Conservation (phyloP, 345 rosid genomes). For the Aethionema arabicum region DNA sequence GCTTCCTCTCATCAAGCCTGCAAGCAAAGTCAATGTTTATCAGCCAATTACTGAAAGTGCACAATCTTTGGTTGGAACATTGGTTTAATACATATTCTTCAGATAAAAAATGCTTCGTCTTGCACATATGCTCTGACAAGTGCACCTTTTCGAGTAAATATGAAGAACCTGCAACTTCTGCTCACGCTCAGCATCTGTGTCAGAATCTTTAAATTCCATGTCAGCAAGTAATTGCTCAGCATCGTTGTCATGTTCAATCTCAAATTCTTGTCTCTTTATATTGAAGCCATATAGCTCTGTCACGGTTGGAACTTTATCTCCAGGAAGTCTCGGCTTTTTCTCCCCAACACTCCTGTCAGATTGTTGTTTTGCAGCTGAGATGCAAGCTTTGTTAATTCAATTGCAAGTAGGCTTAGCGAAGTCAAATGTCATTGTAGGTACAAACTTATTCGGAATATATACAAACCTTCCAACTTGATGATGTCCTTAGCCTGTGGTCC, state of each 20-base stretch:
- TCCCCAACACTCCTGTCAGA: constrained; percentile 85
- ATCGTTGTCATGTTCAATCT: constrained; percentile 90
- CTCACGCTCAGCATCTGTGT: constrained; percentile 72
- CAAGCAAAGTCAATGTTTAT: constrained; percentile 26
- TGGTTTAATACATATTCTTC: not conserved
- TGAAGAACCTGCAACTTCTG: constrained; percentile 76
- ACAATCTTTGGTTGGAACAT: constrained; percentile 18
- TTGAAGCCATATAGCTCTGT: constrained; percentile 86
- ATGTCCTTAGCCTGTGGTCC: constrained; percentile 49
- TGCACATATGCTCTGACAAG: constrained; percentile 6
- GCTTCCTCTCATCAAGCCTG: constrained; percentile 98
- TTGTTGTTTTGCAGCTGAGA: constrained; percentile 51
- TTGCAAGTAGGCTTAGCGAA: constrained; percentile 15
- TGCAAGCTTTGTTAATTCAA: constrained; percentile 17
- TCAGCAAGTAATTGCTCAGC: constrained; percentile 92
- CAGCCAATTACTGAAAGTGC: not conserved
- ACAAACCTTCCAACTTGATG: constrained; percentile 72
- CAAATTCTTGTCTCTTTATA: constrained; percentile 90
- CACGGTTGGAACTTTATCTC: constrained; percentile 70
- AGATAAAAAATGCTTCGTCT: constrained; percentile 3
- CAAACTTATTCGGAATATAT: constrained; percentile 3
- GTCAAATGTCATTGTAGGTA: constrained; percentile 8
- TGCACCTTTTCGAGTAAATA: constrained; percentile 78
- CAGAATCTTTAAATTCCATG: constrained; percentile 87
- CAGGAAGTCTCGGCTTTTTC: constrained; percentile 71